Percentiles rank a stretch among this genome's conserved stretches.
phyloP scores from a whole-genome alignment of 129 eudicot species.

The Deinandra increscens region DNA sequence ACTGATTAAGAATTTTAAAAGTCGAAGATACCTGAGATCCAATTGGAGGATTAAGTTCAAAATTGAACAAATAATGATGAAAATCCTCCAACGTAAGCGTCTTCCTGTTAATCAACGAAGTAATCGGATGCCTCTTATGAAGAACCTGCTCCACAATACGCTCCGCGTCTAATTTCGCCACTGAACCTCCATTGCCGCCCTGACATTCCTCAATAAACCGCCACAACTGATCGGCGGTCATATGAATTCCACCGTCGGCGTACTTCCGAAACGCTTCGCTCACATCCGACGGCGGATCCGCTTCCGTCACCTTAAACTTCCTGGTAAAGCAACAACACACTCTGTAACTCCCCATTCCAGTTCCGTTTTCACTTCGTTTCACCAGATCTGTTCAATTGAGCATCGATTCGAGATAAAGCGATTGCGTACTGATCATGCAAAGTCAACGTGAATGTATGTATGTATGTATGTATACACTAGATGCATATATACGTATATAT shows the following conservation, averaged over 20 bases:
- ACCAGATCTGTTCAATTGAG: constrained; percentile 24
- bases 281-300: constrained; percentile 67
- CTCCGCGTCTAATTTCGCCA: constrained; percentile 42
- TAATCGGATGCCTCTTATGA: constrained; percentile 49
- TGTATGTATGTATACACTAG: not conserved
- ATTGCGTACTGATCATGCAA: constrained; percentile 15
- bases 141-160: constrained; percentile 55
- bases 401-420: not conserved
- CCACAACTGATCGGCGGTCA: constrained; percentile 63
- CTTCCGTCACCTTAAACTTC: constrained; percentile 57
- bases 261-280: constrained; percentile 48
- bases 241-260: constrained; percentile 52
- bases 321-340: constrained; percentile 75
- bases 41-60: constrained; percentile 75
- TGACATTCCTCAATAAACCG: constrained; percentile 59
- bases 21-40: constrained; percentile 43
- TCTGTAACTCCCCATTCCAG: constrained; percentile 69
- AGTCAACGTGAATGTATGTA: constrained; percentile 7
- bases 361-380: constrained; percentile 2
- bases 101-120: constrained; percentile 50
- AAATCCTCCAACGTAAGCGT: constrained; percentile 72
- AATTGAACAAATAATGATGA: constrained; percentile 59
- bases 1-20: not conserved
- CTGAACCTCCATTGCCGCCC: constrained; percentile 34
- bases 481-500: not conserved